phyloP scores from a whole-genome alignment of 1,284 basidiomycete genomes.

The Gastroboletus turbinatus region DNA sequence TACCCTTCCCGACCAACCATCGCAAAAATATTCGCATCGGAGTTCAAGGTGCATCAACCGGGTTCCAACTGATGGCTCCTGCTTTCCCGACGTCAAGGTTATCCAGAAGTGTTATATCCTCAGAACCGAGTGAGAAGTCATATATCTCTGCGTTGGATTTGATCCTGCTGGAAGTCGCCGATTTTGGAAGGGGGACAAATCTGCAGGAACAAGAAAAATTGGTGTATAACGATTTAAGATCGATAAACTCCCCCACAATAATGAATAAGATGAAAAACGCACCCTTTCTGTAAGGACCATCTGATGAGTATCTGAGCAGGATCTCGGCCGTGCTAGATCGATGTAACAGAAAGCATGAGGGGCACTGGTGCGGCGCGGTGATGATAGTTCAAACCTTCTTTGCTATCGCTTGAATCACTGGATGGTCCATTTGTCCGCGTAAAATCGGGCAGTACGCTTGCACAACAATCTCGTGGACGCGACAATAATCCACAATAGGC shows the following conservation, averaged over 20 bases:
- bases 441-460: slow-evolving; percentile 80
- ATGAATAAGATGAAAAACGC: slow-evolving; percentile 25
- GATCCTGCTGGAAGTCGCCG: slow-evolving; percentile 66
- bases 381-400: slow-evolving; percentile 46
- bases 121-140: slow-evolving; percentile 62
- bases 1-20: background rate
- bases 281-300: slow-evolving; percentile 85
- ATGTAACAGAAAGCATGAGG: background rate
- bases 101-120: slow-evolving; percentile 65
- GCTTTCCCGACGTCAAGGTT: slow-evolving; percentile 60
- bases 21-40: background rate
- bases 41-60: slow-evolving; percentile 47
- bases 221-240: slow-evolving; percentile 21
- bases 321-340: slow-evolving; percentile 46
- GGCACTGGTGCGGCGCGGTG: slow-evolving; percentile 1
- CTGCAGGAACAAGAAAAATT: slow-evolving; percentile 26
- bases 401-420: slow-evolving; percentile 52
- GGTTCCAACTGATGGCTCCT: slow-evolving; percentile 73
- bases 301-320: slow-evolving; percentile 77
- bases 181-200: slow-evolving; percentile 76
- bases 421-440: slow-evolving; percentile 56
- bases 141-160: slow-evolving; percentile 67
- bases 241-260: background rate
- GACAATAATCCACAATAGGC: slow-evolving; percentile 78
- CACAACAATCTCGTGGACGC: slow-evolving; percentile 63